Evolutionary conservation across 1,284 basidiomycete species (phyloP).

Genomic region (Cystobasidium pallidum): DNA sequence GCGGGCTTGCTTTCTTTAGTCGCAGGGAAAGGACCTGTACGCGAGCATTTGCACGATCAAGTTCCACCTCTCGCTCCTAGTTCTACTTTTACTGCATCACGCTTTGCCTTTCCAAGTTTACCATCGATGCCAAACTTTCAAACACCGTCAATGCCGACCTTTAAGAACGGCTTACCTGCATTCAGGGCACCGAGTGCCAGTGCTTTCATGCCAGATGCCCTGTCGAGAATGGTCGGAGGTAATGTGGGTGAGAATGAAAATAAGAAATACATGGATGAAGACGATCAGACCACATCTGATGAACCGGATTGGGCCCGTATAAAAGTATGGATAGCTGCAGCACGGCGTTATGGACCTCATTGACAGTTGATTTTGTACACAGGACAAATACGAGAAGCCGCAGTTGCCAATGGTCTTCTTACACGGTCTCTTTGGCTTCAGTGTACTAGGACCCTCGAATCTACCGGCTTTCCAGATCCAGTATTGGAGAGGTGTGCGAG

Average conservation of each 20-base stretch:
- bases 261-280: slow-evolving; percentile 59
- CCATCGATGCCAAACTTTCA: slow-evolving; percentile 26
- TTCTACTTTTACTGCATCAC: slow-evolving; percentile 1
- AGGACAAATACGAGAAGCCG: slow-evolving; percentile 74
- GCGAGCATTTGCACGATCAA: slow-evolving; percentile 14
- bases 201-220: slow-evolving; percentile 25
- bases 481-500: slow-evolving; percentile 93
- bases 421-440: slow-evolving; percentile 73
- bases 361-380: slow-evolving; percentile 26
- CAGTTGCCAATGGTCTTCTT: slow-evolving; percentile 87
- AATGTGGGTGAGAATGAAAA: slow-evolving; percentile 28
- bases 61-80: background rate
- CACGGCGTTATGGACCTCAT: background rate
- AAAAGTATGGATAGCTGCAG: background rate
- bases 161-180: slow-evolving; percentile 16
- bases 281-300: slow-evolving; percentile 64
- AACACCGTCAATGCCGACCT: slow-evolving; percentile 23
- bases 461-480: slow-evolving; percentile 80
- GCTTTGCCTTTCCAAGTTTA: slow-evolving; percentile 22
- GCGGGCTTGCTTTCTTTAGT: slow-evolving; percentile 25
- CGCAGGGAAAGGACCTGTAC: slow-evolving; percentile 34
- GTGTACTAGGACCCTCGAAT: slow-evolving; percentile 57
- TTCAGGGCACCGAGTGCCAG: slow-evolving; percentile 7
- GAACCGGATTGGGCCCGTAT: slow-evolving; percentile 64
- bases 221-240: slow-evolving; percentile 7